Percentiles rank a stretch among this genome's conserved stretches.
Conservation (phyloP, 306 rosid species). For the Crotalaria pallida region DNA sequence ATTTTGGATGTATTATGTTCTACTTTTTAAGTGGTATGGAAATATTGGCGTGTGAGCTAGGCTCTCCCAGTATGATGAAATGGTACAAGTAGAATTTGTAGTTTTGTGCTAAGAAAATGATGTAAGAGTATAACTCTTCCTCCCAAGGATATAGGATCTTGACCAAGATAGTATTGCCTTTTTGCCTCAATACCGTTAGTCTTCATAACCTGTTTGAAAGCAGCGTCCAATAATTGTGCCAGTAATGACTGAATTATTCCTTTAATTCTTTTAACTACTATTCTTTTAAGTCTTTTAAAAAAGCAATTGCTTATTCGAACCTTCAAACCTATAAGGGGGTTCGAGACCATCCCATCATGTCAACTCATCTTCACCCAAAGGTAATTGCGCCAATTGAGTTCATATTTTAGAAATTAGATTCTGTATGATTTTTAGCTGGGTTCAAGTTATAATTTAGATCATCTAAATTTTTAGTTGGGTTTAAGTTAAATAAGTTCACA, state of each 20-base stretch:
- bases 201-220: neutral
- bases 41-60: neutral
- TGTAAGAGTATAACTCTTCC: neutral
- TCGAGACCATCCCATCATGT: too few relatives aligned
- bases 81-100: too few relatives aligned
- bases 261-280: too few relatives aligned
- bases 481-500: too few relatives aligned
- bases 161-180: neutral
- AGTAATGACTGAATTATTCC: neutral
- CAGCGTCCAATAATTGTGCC: neutral
- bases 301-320: neutral
- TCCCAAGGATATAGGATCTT: conserved; percentile 30
- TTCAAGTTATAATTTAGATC: too few relatives aligned
- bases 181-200: neutral
- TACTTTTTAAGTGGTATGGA: neutral
- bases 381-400: too few relatives aligned
- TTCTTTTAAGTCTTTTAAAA: neutral
- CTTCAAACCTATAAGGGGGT: neutral
- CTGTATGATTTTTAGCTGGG: too few relatives aligned
- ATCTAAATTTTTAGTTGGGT: too few relatives aligned
- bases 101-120: too few relatives aligned
- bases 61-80: neutral
- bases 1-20: neutral
- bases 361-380: too few relatives aligned
- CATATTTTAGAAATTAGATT: too few relatives aligned